Percentiles rank a stretch among this genome's conserved stretches.
Evolutionary conservation across 345 rosid genomes (phyloP).

Genomic region (Cardiospermum halicacabum): DNA sequence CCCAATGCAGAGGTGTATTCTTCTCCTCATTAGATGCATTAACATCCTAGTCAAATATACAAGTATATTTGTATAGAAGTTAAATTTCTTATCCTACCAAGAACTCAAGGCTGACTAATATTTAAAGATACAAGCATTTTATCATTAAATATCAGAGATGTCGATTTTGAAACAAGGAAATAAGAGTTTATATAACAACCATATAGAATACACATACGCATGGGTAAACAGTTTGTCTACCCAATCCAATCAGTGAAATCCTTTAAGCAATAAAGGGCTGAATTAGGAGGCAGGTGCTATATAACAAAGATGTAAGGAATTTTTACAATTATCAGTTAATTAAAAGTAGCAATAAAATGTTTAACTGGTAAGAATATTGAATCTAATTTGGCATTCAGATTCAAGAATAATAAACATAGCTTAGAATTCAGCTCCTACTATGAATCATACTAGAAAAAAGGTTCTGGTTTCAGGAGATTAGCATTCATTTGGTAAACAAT

Average conservation of each 20-base stretch:
- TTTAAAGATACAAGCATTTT: background rate
- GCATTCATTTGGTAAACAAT: no score
- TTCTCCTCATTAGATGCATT: constrained; percentile 68
- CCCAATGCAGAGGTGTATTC: constrained; percentile 90
- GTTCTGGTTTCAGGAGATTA: background rate
- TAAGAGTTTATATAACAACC: background rate
- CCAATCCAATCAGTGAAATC: background rate
- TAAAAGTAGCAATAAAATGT: background rate
- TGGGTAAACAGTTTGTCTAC: background rate
- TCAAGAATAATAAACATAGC: no score
- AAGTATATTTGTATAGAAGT: background rate
- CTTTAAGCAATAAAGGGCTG: background rate
- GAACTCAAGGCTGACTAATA: background rate
- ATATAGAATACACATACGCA: background rate
- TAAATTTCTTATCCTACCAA: background rate
- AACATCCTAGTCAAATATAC: constrained; percentile 45
- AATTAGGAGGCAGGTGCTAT: background rate
- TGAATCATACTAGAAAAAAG: background rate
- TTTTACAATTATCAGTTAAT: background rate
- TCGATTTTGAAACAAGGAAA: background rate
- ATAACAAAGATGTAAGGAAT: background rate
- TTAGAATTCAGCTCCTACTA: background rate
- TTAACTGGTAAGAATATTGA: background rate
- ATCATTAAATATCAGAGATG: background rate
- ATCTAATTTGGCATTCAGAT: background rate